Evolutionary conservation across 2,329 filamentous ascomycete genomes (phyloP), one percentile per base, ranked within the genome.

Genomic region (Trichoderma simmonsii): DNA sequence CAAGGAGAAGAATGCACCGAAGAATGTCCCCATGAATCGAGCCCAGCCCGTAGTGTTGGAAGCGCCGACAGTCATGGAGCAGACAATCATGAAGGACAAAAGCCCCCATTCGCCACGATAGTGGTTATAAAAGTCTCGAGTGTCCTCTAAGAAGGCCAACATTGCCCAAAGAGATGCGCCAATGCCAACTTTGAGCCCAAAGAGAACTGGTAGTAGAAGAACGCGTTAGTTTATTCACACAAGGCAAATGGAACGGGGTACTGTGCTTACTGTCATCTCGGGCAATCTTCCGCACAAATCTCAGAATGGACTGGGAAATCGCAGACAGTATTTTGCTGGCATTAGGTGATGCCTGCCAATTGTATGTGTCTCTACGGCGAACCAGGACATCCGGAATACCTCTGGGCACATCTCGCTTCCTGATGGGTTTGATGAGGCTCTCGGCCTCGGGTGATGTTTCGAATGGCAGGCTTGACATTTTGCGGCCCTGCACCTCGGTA

Each of bases 31-130:
- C 8, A 93, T 84, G 78, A 97, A 95, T 75, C 95, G 90, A 66
- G 93, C 90, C 80, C 90, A 89, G 2, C 93, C 94, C 0, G 94
- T 97, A 1, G 94, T 97, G 80, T 97, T 98, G 34, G 93, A 93
- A 8, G 94, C 93, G 24, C 95, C 95, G 32, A 97, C 93, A 0
- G 94, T 97, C 93, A 97, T 97, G 32, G 92, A 94, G 80, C 94
- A 97, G 26, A 98, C 95, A 78, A 97, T 89, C 94, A 97, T 97
- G 83, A 97, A 97, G 0, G 93, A 96, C 63, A 97, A 82, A 5
- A 98, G 85, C n/a, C 95, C 95, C 95, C 95, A 98, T 84, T 98
- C 95, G 36, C 94, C 94, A 77, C 94, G 87, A 91, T 93, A 97
- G 76, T 92, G 91, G 48, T 89, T 86, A 79, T 97, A 98, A 28